phyloP scores from a whole-genome alignment of 2,329 filamentous ascomycete genomes.

The Tolypocladium guangdongense region DNA sequence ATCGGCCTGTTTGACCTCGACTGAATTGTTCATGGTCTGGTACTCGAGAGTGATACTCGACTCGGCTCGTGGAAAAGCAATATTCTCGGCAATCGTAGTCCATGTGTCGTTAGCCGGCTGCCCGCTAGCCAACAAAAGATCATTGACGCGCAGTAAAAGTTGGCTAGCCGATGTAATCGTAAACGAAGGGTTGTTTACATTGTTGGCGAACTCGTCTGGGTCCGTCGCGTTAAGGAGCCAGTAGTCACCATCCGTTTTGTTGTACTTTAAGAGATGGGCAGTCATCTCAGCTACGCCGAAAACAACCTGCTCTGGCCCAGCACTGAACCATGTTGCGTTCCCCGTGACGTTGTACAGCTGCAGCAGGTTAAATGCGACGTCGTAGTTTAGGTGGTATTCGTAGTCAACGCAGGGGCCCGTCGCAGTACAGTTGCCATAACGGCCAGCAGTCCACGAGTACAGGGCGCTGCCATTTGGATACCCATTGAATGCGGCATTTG shows the following conservation, averaged over 20 bases:
- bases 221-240: conserved; percentile 36
- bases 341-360: not conserved
- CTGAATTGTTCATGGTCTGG: conserved; percentile 52
- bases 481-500: conserved; percentile 34
- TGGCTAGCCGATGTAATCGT: conserved; percentile 52
- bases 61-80: conserved; percentile 6
- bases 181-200: conserved; percentile 56
- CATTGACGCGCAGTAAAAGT: conserved; percentile 44
- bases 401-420: conserved; percentile 57
- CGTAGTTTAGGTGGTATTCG: conserved; percentile 60
- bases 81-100: conserved; percentile 9
- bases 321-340: not conserved
- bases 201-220: conserved; percentile 61
- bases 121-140: conserved; percentile 44
- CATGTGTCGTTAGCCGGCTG: conserved; percentile 37
- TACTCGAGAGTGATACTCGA: conserved; percentile 51
- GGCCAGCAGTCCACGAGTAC: conserved; percentile 57
- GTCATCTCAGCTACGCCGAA: not conserved
- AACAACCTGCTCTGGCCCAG: not conserved
- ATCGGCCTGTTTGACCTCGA: conserved; percentile 59
- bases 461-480: conserved; percentile 42
- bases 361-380: conserved; percentile 55
- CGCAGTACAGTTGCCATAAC: conserved; percentile 53
- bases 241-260: not conserved
- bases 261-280: not conserved